Percentiles rank a stretch among this genome's conserved stretches.
These are phyloP conservation scores for Talaromyces rugulosus DNA, from an alignment of 2,329 filamentous ascomycete species.

Conservation along the genomic window DNA sequence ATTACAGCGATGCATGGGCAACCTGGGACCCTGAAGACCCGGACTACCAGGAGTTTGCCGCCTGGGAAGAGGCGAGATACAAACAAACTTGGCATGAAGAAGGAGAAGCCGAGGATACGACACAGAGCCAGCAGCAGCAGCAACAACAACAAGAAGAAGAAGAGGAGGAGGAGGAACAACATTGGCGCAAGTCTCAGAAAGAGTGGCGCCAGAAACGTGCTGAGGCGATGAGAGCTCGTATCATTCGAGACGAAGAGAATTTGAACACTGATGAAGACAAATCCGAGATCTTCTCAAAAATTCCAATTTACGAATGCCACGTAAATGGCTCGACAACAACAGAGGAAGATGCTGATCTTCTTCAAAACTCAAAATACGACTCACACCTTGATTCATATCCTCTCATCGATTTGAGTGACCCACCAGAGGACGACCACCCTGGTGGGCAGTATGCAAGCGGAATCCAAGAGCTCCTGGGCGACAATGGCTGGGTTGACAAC, in stretches of 20 bases:
- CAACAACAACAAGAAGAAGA: neutral
- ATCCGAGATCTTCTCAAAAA: constrained; percentile 7
- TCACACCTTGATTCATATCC: neutral
- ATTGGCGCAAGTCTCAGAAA: neutral
- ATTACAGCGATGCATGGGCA: neutral
- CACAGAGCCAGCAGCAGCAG: neutral
- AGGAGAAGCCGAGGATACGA: constrained; percentile 13
- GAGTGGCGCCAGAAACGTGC: constrained; percentile 3
- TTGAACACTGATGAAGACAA: constrained; percentile 8
- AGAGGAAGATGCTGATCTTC: neutral
- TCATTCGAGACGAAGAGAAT: constrained; percentile 12
- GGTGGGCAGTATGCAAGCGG: neutral
- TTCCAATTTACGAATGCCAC: neutral
- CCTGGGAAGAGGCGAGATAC: neutral
- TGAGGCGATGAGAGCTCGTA: constrained; percentile 13
- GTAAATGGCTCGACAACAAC: neutral
- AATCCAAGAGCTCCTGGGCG: neutral
- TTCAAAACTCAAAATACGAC: neutral
- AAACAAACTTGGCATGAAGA: constrained; percentile 21
- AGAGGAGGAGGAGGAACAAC: neutral
- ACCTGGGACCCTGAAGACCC: neutral
- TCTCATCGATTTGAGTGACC: neutral
- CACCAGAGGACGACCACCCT: neutral
- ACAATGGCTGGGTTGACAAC: neutral
- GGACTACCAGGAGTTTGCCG: constrained; percentile 7